Conservation (phyloP, 2,329 filamentous ascomycete species). For the Talaromyces rugulosus region DNA sequence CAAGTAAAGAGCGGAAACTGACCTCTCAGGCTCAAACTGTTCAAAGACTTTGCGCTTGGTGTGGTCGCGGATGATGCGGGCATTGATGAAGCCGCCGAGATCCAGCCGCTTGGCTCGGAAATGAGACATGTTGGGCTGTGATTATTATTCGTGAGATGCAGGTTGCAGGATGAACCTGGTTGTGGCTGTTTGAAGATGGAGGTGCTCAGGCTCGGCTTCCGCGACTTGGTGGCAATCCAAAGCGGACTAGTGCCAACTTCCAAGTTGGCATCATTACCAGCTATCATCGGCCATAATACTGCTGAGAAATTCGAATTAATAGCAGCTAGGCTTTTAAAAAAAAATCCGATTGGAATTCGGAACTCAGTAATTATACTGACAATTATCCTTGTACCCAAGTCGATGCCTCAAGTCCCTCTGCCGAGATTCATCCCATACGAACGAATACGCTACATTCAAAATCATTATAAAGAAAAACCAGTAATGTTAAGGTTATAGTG, state of each 20-base stretch:
- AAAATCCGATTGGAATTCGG: too few relatives aligned
- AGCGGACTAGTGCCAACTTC: conserved; percentile 1
- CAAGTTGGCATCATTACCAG: not conserved
- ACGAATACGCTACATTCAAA: not conserved
- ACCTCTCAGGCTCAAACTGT: conserved; percentile 85
- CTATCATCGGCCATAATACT: not conserved
- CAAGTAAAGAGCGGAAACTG: conserved; percentile 19
- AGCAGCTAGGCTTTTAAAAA: not conserved
- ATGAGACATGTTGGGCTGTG: conserved; percentile 62
- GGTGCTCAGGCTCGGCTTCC: conserved; percentile 9
- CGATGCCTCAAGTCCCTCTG: not conserved
- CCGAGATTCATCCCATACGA: not conserved
- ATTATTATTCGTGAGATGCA: not conserved
- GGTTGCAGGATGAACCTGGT: conserved; percentile 3
- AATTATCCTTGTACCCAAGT: not conserved
- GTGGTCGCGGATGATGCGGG: conserved; percentile 85
- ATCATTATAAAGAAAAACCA: not conserved
- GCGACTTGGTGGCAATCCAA: conserved; percentile 10
- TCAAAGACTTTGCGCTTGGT: conserved; percentile 93
- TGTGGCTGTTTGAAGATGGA: conserved; percentile 14
- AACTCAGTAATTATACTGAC: conserved; percentile 27
- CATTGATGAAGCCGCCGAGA: conserved; percentile 80
- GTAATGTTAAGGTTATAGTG: conserved; percentile 19
- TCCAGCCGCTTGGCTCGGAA: conserved; percentile 90
- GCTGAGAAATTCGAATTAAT: not conserved